Percentiles rank a stretch among this genome's conserved stretches.
Conservation (phyloP, 768 basidiomycete species). For the Collybiopsis confluens region DNA sequence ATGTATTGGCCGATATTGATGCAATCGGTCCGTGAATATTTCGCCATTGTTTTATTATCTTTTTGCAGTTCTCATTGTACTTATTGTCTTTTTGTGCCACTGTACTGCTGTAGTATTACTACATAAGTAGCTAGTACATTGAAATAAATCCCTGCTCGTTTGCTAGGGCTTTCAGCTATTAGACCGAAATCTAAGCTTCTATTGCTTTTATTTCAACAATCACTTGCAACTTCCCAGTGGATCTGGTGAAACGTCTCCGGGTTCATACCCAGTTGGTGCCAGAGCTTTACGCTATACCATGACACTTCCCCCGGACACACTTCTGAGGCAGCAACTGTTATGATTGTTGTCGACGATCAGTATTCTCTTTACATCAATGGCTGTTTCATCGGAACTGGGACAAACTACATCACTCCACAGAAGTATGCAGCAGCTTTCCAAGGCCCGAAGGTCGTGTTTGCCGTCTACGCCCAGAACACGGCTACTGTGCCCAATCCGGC, state of each 20-base stretch:
- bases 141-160: too few relatives aligned
- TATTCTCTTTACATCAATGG: slow-evolving; percentile 26
- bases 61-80: too few relatives aligned
- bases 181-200: too few relatives aligned
- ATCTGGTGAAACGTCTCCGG: slow-evolving; percentile 21
- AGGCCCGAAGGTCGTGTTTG: slow-evolving; percentile 1
- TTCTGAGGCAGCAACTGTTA: slow-evolving; percentile 15
- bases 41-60: too few relatives aligned
- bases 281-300: slow-evolving; percentile 6
- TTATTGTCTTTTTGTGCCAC: too few relatives aligned
- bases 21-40: too few relatives aligned
- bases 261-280: slow-evolving; percentile 14
- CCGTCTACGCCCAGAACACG: slow-evolving; percentile 4
- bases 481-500: slow-evolving; percentile 7
- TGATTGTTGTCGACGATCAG: slow-evolving; percentile 24
- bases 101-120: too few relatives aligned
- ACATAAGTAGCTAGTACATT: too few relatives aligned
- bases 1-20: too few relatives aligned
- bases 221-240: slow-evolving; percentile 21
- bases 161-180: too few relatives aligned
- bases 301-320: slow-evolving; percentile 18
- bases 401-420: neutral
- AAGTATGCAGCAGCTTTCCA: neutral
- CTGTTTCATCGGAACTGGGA: slow-evolving; percentile 13
- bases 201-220: too few relatives aligned